Conservation (phyloP, 75 land plant species). For the Ceratopteris richardii region DNA sequence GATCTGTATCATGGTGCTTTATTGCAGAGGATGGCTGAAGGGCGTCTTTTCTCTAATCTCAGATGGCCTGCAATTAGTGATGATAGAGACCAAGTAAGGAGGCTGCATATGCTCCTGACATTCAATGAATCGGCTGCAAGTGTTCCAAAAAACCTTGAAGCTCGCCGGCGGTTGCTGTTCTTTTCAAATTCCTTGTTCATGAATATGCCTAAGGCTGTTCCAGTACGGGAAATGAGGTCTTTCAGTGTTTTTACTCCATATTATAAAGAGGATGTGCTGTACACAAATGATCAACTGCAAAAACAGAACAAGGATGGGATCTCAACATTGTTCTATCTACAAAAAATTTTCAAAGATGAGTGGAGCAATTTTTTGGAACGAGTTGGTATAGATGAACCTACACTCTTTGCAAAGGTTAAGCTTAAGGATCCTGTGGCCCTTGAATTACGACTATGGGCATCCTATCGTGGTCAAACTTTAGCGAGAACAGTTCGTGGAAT, state of each 20-base stretch:
- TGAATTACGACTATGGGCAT: constrained; percentile 96
- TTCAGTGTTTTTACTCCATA: constrained; percentile 99
- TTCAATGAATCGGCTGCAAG: constrained; percentile 84
- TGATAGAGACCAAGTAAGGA: constrained; percentile 37
- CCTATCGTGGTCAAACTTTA: constrained; percentile 94
- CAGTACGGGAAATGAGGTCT: constrained; percentile 80
- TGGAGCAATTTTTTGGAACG: constrained; percentile 92
- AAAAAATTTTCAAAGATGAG: constrained; percentile 97
- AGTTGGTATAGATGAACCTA: constrained; percentile 51
- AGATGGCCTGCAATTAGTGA: constrained; percentile 68
- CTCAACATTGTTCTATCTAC: constrained; percentile 80
- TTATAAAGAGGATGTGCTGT: constrained; percentile 80
- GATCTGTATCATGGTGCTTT: constrained; percentile 2
- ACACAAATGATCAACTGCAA: constrained; percentile 56
- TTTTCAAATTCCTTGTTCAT: constrained; percentile 93
- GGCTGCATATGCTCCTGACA: constrained; percentile 66
- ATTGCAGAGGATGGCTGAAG: constrained; percentile 45
- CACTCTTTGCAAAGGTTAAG: constrained; percentile 37
- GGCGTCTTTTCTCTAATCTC: constrained; percentile 54
- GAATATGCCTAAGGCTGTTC: constrained; percentile 69
- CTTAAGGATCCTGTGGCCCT: constrained; percentile 31
- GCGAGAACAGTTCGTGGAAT: constrained; percentile 98
- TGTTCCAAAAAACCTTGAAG: constrained; percentile 85
- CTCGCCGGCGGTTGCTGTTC: constrained; percentile 79
- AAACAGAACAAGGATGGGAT: constrained; percentile 90